A percentile compares a stretch with the other conserved stretches of the same genome.
phyloP scores from a whole-genome alignment of 192 early-diverging fungal genomes.

The Backusella liffmaniae region DNA sequence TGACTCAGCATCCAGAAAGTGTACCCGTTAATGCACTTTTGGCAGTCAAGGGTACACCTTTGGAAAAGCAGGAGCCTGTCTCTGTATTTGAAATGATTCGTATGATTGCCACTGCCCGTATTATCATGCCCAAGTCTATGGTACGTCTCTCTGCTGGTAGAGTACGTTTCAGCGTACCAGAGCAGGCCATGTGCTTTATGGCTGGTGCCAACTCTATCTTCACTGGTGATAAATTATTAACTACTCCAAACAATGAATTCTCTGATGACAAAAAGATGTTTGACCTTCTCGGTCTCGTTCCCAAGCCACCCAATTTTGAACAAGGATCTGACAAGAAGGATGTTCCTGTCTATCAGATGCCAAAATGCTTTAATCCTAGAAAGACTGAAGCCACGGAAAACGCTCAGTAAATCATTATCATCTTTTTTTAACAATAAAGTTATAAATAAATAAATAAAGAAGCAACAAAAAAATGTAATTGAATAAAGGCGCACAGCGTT shows the following conservation, averaged over 20 bases:
- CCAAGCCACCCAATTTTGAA: constrained; percentile 46
- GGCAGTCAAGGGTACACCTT: constrained; percentile 79
- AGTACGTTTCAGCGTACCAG: constrained; percentile 65
- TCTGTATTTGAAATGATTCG: constrained; percentile 82
- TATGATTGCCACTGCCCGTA: constrained; percentile 82
- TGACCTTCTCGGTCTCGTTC: constrained; percentile 55
- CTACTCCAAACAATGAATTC: constrained; percentile 76
- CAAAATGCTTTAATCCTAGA: constrained; percentile 15
- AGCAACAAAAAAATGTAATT: background rate
- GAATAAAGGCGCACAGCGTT: background rate
- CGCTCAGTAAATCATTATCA: background rate
- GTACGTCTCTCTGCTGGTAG: constrained; percentile 76
- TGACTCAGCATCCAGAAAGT: constrained; percentile 72
- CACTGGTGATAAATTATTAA: constrained; percentile 80
- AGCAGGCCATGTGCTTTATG: constrained; percentile 74
- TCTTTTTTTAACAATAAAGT: background rate
- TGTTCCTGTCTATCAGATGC: constrained; percentile 27
- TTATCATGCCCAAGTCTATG: constrained; percentile 79
- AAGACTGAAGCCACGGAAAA: background rate
- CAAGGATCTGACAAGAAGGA: constrained; percentile 41
- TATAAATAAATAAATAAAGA: background rate
- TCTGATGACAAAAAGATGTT: constrained; percentile 74
- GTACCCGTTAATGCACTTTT: constrained; percentile 81
- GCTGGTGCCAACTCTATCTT: constrained; percentile 85
- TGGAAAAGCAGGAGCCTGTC: constrained; percentile 76